Evolutionary conservation across 2,329 filamentous ascomycete species (phyloP).

Genomic region (Colletotrichum agaves): DNA sequence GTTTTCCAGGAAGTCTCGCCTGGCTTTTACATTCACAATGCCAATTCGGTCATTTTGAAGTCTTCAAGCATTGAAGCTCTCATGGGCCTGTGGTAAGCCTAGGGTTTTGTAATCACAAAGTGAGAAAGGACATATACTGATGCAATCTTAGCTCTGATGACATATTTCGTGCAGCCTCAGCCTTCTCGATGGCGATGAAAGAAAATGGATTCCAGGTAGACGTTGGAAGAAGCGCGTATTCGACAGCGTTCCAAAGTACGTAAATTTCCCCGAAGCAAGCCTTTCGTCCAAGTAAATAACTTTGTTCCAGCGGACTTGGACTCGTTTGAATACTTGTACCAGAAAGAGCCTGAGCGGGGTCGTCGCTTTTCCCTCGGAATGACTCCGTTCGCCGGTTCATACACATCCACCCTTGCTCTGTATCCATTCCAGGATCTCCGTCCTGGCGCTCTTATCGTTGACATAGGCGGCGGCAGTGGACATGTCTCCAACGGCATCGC

Average conservation of each 20-base stretch:
- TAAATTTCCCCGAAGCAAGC: accelerated
- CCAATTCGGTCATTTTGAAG: constrained; percentile 1
- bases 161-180: background rate
- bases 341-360: constrained; percentile 3
- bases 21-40: background rate
- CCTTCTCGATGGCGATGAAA: background rate
- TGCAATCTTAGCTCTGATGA: background rate
- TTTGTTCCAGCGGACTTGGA: background rate
- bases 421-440: background rate
- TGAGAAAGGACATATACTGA: background rate
- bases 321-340: constrained; percentile 5
- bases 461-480: constrained; percentile 5
- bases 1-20: background rate
- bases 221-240: background rate
- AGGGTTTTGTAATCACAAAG: background rate
- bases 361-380: constrained; percentile 6
- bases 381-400: constrained; percentile 3
- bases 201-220: background rate
- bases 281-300: background rate
- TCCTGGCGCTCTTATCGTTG: background rate
- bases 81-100: background rate
- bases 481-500: constrained; percentile 4
- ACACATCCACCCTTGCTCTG: background rate
- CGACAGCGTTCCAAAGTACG: background rate
- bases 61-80: background rate